These are phyloP conservation scores for Aspergillus udagawae DNA, from an alignment of 2,329 filamentous ascomycete genomes.

Conservation along the genomic window DNA sequence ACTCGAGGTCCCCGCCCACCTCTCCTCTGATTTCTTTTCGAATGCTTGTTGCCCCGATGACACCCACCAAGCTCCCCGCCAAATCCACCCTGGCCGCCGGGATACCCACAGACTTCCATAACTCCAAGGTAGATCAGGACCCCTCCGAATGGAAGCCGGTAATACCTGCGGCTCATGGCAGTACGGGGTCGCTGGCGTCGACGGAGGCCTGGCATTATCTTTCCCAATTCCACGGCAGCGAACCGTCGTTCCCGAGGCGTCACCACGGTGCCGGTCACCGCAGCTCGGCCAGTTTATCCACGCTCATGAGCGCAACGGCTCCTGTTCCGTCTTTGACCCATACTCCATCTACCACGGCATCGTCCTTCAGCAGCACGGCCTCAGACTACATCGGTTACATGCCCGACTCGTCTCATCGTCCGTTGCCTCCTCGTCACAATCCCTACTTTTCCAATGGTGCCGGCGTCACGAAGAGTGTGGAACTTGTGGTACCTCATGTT, in stretches of 20 bases:
- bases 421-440: slow-evolving; percentile 39
- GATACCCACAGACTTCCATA: slow-evolving; percentile 39
- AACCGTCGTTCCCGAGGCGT: slow-evolving; percentile 14
- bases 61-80: slow-evolving; percentile 27
- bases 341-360: slow-evolving; percentile 37
- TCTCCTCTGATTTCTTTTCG: slow-evolving; percentile 35
- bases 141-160: slow-evolving; percentile 49
- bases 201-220: slow-evolving; percentile 45
- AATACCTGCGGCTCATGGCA: slow-evolving; percentile 25
- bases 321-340: slow-evolving; percentile 31
- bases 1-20: slow-evolving; percentile 26
- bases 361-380: slow-evolving; percentile 35
- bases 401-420: slow-evolving; percentile 28
- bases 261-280: slow-evolving; percentile 18
- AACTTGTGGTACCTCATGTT: slow-evolving; percentile 41
- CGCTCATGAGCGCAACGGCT: slow-evolving; percentile 22
- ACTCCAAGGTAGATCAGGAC: slow-evolving; percentile 44
- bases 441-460: slow-evolving; percentile 32
- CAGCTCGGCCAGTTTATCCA: slow-evolving; percentile 32
- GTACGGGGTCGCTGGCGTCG: slow-evolving; percentile 19
- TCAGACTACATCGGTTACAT: slow-evolving; percentile 29
- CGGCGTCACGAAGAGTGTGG: slow-evolving; percentile 31
- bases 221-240: slow-evolving; percentile 40
- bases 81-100: slow-evolving; percentile 23
- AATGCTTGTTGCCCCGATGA: slow-evolving; percentile 35